Evolutionary conservation across 2,329 filamentous ascomycete species (phyloP).

Genomic region (Fusarium sp.): DNA sequence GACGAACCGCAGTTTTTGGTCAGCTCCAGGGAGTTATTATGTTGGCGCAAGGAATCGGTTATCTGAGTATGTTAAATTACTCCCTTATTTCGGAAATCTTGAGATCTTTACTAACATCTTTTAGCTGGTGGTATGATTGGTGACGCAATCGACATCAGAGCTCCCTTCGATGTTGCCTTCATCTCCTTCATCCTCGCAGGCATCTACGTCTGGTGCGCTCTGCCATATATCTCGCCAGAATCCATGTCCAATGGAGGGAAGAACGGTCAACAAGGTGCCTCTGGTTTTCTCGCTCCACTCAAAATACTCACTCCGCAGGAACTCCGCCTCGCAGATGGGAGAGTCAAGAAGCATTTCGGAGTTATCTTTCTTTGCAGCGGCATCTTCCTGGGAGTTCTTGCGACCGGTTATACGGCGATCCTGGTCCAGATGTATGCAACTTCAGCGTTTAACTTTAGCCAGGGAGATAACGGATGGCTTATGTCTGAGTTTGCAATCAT

Average conservation of each 20-base stretch:
- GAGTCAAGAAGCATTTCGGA: slow-evolving; percentile 67
- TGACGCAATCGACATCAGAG: slow-evolving; percentile 71
- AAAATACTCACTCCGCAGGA: slow-evolving; percentile 70
- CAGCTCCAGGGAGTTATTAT: slow-evolving; percentile 75
- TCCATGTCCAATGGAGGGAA: slow-evolving; percentile 52
- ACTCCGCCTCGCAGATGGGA: slow-evolving; percentile 64
- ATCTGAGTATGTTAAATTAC: slow-evolving; percentile 55
- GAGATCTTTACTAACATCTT: too few relatives aligned
- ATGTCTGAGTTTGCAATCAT: slow-evolving; percentile 69
- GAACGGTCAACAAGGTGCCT: slow-evolving; percentile 51
- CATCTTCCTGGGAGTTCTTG: slow-evolving; percentile 75
- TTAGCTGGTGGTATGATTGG: slow-evolving; percentile 70
- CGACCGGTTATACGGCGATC: slow-evolving; percentile 67
- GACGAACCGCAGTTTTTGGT: slow-evolving; percentile 74
- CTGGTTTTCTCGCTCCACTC: slow-evolving; percentile 72
- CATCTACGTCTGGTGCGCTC: slow-evolving; percentile 55
- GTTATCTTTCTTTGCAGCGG: slow-evolving; percentile 73
- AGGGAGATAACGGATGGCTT: slow-evolving; percentile 67
- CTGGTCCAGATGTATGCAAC: slow-evolving; percentile 63
- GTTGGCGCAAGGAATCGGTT: slow-evolving; percentile 74
- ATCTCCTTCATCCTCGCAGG: slow-evolving; percentile 64
- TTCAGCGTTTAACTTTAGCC: slow-evolving; percentile 65
- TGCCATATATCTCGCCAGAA: slow-evolving; percentile 65
- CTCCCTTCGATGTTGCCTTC: slow-evolving; percentile 74
- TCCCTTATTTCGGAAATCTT: too few relatives aligned